Evolutionary conservation across 2,329 filamentous ascomycete genomes (phyloP).

Genomic region (Spiromastix sp.): DNA sequence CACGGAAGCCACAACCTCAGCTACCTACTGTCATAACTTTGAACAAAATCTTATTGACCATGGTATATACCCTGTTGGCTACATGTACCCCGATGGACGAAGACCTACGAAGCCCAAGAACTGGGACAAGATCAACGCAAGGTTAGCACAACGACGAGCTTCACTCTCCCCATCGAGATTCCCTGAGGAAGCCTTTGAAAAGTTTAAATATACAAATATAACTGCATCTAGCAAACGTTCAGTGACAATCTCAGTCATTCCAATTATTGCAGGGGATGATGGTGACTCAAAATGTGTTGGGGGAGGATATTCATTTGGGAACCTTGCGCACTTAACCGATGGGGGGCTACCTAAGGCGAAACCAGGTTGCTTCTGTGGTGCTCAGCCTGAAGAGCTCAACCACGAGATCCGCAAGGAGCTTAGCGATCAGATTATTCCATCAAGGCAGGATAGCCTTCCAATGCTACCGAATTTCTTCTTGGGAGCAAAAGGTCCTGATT

Average conservation of each 20-base stretch:
- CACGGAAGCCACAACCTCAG: slow-evolving; percentile 6
- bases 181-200: slow-evolving; percentile 18
- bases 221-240: slow-evolving; percentile 22
- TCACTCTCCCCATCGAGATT: slow-evolving; percentile 30
- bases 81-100: slow-evolving; percentile 16
- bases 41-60: slow-evolving; percentile 28
- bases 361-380: slow-evolving; percentile 23
- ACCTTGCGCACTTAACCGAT: slow-evolving; percentile 27
- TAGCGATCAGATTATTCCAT: slow-evolving; percentile 20
- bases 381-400: slow-evolving; percentile 19
- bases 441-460: slow-evolving; percentile 18
- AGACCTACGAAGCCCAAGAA: slow-evolving; percentile 20
- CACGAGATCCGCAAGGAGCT: slow-evolving; percentile 17
- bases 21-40: slow-evolving; percentile 24
- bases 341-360: slow-evolving; percentile 14
- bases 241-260: slow-evolving; percentile 23
- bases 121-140: slow-evolving; percentile 20
- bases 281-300: slow-evolving; percentile 14
- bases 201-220: slow-evolving; percentile 20
- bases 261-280: slow-evolving; percentile 13
- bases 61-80: slow-evolving; percentile 19
- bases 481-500: slow-evolving; percentile 28
- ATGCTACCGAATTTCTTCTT: slow-evolving; percentile 35
- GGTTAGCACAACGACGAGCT: slow-evolving; percentile 17
- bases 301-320: slow-evolving; percentile 22